Evolutionary conservation across 202 grass and related monocot species (phyloP).

Genomic region (Hordeum pubiflorum): DNA sequence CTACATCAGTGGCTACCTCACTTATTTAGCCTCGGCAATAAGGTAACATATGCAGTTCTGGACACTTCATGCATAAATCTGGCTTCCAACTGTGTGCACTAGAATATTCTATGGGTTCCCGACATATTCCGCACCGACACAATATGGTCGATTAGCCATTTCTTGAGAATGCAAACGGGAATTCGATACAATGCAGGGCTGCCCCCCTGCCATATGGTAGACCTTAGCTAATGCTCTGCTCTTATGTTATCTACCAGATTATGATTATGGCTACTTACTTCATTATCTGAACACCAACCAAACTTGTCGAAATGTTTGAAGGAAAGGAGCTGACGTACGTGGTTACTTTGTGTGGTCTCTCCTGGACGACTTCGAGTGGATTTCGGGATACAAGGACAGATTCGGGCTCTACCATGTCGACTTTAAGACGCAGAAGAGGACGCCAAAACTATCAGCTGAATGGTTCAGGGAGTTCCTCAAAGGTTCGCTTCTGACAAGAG

Average conservation of each 20-base stretch:
- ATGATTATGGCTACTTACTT: neutral
- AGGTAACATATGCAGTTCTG: constrained; percentile 14
- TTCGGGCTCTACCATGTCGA: constrained; percentile 57
- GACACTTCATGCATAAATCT: neutral
- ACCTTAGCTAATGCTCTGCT: neutral
- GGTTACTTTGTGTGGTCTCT: constrained; percentile 71
- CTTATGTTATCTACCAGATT: neutral
- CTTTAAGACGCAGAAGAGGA: constrained; percentile 45
- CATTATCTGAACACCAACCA: neutral
- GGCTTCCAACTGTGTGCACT: neutral
- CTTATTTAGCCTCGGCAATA: constrained; percentile 28
- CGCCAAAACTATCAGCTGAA: constrained; percentile 38
- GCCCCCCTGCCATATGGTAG: neutral
- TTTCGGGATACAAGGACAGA: constrained; percentile 22
- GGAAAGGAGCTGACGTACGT: constrained; percentile 60
- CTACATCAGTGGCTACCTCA: constrained; percentile 38
- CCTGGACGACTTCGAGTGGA: constrained; percentile 51
- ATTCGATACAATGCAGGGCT: neutral
- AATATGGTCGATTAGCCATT: neutral
- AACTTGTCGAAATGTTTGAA: neutral
- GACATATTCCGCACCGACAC: neutral
- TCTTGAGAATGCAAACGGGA: neutral
- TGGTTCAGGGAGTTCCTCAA: constrained; percentile 54
- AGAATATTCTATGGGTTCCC: neutral
- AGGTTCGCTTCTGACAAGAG: constrained; percentile 3